Conservation (phyloP, 2,329 filamentous ascomycete genomes). For the Cladophialophora bantiana region DNA sequence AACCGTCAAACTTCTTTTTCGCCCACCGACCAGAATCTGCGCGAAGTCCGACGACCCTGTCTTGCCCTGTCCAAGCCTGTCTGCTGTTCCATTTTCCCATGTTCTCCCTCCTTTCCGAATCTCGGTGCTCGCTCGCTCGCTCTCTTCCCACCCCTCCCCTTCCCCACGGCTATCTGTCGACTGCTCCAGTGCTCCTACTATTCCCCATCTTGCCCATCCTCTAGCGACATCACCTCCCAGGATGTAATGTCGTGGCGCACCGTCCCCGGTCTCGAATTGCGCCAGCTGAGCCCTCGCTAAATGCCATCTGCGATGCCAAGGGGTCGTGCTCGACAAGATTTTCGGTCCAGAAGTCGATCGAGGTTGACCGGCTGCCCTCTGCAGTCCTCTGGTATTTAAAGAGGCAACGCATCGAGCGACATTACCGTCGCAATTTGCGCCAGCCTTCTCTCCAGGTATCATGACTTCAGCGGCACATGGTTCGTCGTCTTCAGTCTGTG, state of each 20-base stretch:
- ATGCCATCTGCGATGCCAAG: constrained; percentile 22
- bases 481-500: constrained; percentile 11
- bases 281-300: constrained; percentile 21
- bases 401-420: background rate
- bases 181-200: background rate
- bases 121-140: constrained; percentile 28
- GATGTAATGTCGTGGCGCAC: constrained; percentile 23
- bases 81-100: constrained; percentile 15
- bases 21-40: constrained; percentile 13
- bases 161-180: constrained; percentile 10
- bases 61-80: constrained; percentile 1
- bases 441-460: constrained; percentile 8
- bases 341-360: constrained; percentile 4
- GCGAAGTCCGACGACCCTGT: constrained; percentile 15
- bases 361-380: background rate
- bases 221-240: constrained; percentile 11
- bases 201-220: background rate
- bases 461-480: constrained; percentile 26
- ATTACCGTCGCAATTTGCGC: background rate
- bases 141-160: constrained; percentile 7
- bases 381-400: background rate
- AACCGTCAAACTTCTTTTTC: constrained; percentile 20
- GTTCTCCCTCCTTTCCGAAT: constrained; percentile 25
- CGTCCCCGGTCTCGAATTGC: constrained; percentile 21
- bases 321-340: constrained; percentile 13